phyloP scores from a whole-genome alignment of 148 eudicot species.

The Polygonum aviculare region DNA sequence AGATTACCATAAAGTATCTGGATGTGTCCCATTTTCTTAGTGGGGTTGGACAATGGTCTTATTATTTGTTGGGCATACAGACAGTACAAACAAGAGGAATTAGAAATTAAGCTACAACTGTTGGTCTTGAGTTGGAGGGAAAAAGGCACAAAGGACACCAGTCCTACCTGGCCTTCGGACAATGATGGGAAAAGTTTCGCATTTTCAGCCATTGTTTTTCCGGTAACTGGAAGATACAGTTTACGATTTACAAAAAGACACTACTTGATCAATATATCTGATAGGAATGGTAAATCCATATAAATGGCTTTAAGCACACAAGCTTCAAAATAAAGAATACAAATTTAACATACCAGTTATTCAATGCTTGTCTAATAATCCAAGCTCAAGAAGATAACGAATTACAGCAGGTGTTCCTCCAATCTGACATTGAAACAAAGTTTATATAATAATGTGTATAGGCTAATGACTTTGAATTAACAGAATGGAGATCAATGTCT shows the following conservation, averaged over 20 bases:
- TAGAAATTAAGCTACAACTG: background rate
- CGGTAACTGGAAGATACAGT: slow-evolving; percentile 53
- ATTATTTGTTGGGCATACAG: slow-evolving; percentile 62
- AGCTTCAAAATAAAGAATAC: slow-evolving; percentile 1
- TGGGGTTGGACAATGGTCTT: slow-evolving; percentile 71
- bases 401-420: slow-evolving; percentile 96
- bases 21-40: slow-evolving; percentile 88
- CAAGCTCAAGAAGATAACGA: slow-evolving; percentile 70
- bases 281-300: background rate
- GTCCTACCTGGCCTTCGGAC: slow-evolving; percentile 86
- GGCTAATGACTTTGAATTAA: background rate
- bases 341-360: slow-evolving; percentile 54
- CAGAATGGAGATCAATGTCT: background rate
- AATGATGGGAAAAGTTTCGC: slow-evolving; percentile 79
- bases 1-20: slow-evolving; percentile 90
- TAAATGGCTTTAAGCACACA: background rate
- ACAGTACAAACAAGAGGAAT: slow-evolving; percentile 7
- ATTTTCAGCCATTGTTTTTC: slow-evolving; percentile 89
- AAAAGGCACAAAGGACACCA: background rate
- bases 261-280: background rate
- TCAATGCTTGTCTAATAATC: slow-evolving; percentile 84
- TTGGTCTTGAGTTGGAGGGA: background rate
- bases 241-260: background rate
- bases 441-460: background rate
- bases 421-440: slow-evolving; percentile 33